phyloP scores from a whole-genome alignment of 306 rosid genomes.

The Cyamopsis tetragonoloba region DNA sequence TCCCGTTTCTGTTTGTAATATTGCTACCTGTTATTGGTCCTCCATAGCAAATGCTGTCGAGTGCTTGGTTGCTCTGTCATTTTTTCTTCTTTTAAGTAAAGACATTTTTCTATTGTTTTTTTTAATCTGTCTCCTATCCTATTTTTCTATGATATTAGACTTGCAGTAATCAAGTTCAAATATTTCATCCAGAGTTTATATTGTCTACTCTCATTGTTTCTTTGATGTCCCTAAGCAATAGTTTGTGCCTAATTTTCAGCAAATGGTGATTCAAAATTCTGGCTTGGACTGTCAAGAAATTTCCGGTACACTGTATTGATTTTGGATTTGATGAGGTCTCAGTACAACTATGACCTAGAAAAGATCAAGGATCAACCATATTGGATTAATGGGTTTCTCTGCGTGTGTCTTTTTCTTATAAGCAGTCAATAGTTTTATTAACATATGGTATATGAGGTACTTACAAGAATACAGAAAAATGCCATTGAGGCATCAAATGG shows the following conservation, averaged over 20 bases:
- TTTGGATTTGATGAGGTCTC: not conserved
- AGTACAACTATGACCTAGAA: not conserved
- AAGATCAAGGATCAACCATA: not conserved
- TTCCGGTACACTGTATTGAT: slow-evolving; percentile 1
- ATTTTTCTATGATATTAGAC: not conserved
- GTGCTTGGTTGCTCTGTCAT: not conserved
- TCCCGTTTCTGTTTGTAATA: not conserved
- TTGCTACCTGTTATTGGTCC: not conserved
- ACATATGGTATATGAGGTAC: not conserved
- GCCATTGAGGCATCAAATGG: too few species aligned
- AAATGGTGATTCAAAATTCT: not conserved
- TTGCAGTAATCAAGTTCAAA: not conserved
- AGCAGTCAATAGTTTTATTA: too few species aligned
- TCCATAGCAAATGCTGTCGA: not conserved
- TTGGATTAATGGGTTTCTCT: not conserved
- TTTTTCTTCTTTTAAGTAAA: too few species aligned
- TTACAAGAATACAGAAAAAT: not conserved
- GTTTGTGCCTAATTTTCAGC: slow-evolving; percentile 7
- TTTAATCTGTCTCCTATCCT: too few species aligned
- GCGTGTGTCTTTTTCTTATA: not conserved
- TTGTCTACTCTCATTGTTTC: not conserved
- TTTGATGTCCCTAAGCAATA: not conserved
- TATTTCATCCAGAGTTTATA: not conserved
- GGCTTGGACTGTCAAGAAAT: slow-evolving; percentile 1
- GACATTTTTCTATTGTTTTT: too few species aligned